Evolutionary conservation across 805 yeast species (phyloP), one percentile per base, ranked within the genome.

Genomic region (Nakazawaea ambrosiae): DNA sequence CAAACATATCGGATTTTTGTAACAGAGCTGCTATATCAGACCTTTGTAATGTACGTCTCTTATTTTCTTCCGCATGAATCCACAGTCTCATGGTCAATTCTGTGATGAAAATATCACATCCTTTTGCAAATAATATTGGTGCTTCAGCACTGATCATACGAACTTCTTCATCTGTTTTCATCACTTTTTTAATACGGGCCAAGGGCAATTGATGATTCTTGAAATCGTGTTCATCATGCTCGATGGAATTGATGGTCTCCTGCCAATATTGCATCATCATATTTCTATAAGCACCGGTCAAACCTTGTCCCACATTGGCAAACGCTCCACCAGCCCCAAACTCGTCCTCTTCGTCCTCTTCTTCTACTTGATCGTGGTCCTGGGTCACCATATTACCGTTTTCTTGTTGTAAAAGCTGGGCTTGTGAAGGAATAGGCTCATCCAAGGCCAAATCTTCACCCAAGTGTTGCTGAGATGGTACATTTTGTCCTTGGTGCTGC

Each of bases 121-220:
- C 97, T 58, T 92, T 92, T 33, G 98, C 97, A 64, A 92, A 92
- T 43, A 92, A 61, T 24, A 92, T 88, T 2, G 99, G 98, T 1
- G 97, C 97, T 62, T 92, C 99, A 2, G 98, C 97, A 45, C 92
- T 78, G 40, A 92, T 92, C 99, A 92, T 92, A 46, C 88, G 75
- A 27, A 92, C 97, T 46, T 90, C 97, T 54, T 87, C 95, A 56
- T 90, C 97, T 0, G 97, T 89, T 57, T 90, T 90, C 97, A 90
- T 90, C 28, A 90, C 97, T 58, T 90, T 90, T 55, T 92, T 90
- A 50, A 92, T 92, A 49, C 99, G 72, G 4, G 98, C 98, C 39
- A 92, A 67, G 14, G 99, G 99, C 44, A 92, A 66, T 45, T 89
- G 96, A 56, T 92, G 97, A 47, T 86, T 84, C 57, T 87, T 89